Base-by-base conservation (phyloP, 345 rosid species). In the Lenwebbia sp. region DNA sequence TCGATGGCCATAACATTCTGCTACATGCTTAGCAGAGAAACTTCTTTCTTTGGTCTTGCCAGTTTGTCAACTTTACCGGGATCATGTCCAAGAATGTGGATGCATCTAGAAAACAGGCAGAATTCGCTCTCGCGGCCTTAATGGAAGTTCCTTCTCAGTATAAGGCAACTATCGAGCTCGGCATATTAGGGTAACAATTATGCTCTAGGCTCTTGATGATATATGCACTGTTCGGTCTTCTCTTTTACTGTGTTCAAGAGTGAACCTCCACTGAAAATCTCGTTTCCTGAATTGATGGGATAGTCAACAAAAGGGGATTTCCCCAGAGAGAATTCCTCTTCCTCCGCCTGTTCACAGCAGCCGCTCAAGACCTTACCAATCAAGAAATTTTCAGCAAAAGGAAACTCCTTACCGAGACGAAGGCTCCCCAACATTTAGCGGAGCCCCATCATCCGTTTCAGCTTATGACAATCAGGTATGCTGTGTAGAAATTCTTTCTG, bases 61-160 rank as follows among this genome's bases (percentile, higher is more conserved):
- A 94, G 99, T 96, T 96, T 93, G 98, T 95, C 85, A 96, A 96
- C 86, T 96, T 95, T 84, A 95, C 98, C 33, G 95, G 93, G 23
- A 95, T 96, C 54, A 94, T 95, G 99, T 87, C 97, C 84, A 96
- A 94, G 91, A 92, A 90, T 88, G 85, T 86, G 70, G 90, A 91
- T 88, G 85, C 89, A n/a, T 87, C 93, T 47, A 94, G 94, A 88
- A 96, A 93, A 87, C 93, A 96, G 87, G 89, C 96, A 10, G 95
- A 93, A 82, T 95, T 96, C 88, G 94, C 98, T 58, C 96, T 96
- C 40, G 90, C 97, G 14, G 94, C 98, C 13, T 91, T 96, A 91
- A 96, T 96, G 99, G 98, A 96, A 90, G 95, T 96, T 87, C 98
- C 98, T 4, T 90, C 94, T 89, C 98, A 96, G 85, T 95, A 96